These are phyloP conservation scores for Plasmodium yoelii DNA, from an alignment of 169 alveolate genomes.

Conservation along the genomic window DNA sequence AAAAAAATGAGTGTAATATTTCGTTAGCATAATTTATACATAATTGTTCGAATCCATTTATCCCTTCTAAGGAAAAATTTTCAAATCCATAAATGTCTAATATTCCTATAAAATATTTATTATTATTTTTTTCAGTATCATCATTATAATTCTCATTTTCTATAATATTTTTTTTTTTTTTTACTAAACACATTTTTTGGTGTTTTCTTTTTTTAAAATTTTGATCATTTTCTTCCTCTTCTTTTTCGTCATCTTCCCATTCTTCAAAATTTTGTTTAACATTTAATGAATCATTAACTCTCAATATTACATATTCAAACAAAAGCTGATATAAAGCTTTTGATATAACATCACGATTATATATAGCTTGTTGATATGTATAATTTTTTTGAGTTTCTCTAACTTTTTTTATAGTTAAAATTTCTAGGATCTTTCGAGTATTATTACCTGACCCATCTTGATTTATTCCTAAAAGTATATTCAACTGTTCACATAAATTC, in stretches of 20 bases:
- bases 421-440: constrained; percentile 63
- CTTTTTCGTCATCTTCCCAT: constrained; percentile 4
- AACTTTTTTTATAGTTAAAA: constrained; percentile 79
- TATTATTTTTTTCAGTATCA: background rate
- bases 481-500: constrained; percentile 32
- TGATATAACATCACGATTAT: constrained; percentile 82
- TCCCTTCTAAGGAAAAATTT: constrained; percentile 83
- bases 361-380: constrained; percentile 80
- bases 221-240: background rate
- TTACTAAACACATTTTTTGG: background rate
- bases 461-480: constrained; percentile 29
- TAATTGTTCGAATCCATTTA: constrained; percentile 90
- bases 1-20: constrained; percentile 89
- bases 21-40: constrained; percentile 93
- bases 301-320: constrained; percentile 81
- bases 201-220: constrained; percentile 1
- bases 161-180: constrained; percentile 26
- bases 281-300: constrained; percentile 80
- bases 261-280: constrained; percentile 2
- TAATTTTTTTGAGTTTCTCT: constrained; percentile 78
- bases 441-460: constrained; percentile 16
- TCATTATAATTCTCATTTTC: constrained; percentile 1
- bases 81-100: constrained; percentile 91
- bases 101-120: constrained; percentile 82
- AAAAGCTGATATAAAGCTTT: constrained; percentile 82